Base-by-base conservation (phyloP, 2,329 filamentous ascomycete genomes). In the Chaetoscypha palmicola region DNA sequence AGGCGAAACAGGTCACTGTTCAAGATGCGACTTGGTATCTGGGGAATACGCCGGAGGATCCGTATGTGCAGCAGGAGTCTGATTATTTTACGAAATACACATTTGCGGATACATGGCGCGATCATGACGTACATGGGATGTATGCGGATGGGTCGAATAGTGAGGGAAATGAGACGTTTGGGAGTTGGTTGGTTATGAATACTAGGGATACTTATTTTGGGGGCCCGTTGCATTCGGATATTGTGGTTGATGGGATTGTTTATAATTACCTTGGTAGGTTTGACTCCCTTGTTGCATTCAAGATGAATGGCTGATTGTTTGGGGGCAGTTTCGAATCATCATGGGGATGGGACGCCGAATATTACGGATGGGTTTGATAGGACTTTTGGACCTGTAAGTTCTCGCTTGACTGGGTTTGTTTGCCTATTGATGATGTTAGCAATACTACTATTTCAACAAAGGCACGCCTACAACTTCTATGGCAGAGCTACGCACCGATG, bases 41-140 rank as follows among this genome's bases (percentile, higher is more conserved):
- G 11, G 72, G 73, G 20, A 73, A 73, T 36, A 71, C 71, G 0
- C 69, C 71, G 0, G 55, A 71, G 12, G 73, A 78, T 54, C 64
- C 72, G 0, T 82, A 81, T 53, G 73, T 77, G 0, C 59, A 69
- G 28, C 63, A 76, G 35, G 69, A 74, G 44, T 67, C 73, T 1
- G 73, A 80, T 35, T 82, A 80, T 59, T 83, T 81, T 54, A 82
- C 78, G 17, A 83, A 83, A 57, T 82, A 82, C 53, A 81, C 73
- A 0, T 81, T 82, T 46, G 67, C 69, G 3, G 74, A 76, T 45
- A 67, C 67, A 1, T 81, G 76, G 74, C 66, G 76, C 38, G 68
- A 78, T 35, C 74, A 79, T 45, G 67, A 68, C 28, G 76, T 73
- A 2, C 76, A 81, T 52, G 77, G 77, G 2, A 59, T 71, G 55